Percentiles rank a stretch among this genome's conserved stretches.
These are phyloP conservation scores for Halteria grandinella DNA, from an alignment of 73 alveolate genomes.

Conservation along the genomic window DNA sequence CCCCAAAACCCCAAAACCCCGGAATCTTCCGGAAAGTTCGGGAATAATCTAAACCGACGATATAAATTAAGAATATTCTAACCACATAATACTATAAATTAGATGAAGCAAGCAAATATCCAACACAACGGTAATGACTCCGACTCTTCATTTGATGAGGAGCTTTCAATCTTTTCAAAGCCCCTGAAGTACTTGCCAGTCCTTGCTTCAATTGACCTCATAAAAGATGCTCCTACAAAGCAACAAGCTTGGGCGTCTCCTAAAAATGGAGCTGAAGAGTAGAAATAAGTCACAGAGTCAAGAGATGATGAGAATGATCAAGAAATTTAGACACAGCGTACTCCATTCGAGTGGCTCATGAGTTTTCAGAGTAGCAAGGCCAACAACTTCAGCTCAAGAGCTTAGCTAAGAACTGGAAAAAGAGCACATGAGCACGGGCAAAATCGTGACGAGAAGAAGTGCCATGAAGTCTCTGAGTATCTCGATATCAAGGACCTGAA, in stretches of 20 bases:
- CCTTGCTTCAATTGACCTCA: background rate
- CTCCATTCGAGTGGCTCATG: conserved; percentile 44
- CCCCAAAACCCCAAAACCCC: too few species aligned
- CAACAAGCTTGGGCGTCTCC: too few species aligned
- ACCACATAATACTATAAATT: background rate
- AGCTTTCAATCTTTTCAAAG: conserved; percentile 21
- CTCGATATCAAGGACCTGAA: conserved; percentile 31
- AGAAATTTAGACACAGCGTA: too few species aligned
- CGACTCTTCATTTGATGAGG: conserved; percentile 30
- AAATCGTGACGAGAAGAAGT: too few species aligned
- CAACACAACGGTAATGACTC: background rate
- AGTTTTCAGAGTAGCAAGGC: too few species aligned
- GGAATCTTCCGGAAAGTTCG: background rate
- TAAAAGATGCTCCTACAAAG: background rate
- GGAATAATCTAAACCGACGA: background rate
- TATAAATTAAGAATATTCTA: background rate
- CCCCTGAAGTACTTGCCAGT: conserved; percentile 32
- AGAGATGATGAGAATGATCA: too few species aligned
- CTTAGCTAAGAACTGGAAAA: too few species aligned
- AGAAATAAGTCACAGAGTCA: too few species aligned
- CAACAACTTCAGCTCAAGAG: too few species aligned
- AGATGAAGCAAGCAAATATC: too few species aligned
- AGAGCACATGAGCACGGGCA: too few species aligned
- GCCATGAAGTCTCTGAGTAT: background rate
- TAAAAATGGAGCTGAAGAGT: too few species aligned